A percentile compares a stretch with the other conserved stretches of the same genome.
phyloP scores from a whole-genome alignment of 2,329 filamentous ascomycete genomes.

The Pyricularia grisea region DNA sequence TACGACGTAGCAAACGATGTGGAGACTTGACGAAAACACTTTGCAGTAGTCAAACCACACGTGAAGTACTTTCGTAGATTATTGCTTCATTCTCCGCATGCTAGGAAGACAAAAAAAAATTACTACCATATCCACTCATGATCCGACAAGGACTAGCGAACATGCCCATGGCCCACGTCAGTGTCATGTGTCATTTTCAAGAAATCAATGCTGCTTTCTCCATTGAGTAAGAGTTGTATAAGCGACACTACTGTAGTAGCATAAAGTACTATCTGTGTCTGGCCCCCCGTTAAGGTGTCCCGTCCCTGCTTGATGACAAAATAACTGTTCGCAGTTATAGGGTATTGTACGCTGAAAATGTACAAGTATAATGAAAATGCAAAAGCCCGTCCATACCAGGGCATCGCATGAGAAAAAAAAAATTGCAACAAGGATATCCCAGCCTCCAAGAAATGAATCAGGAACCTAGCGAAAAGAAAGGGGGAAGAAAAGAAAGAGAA shows the following conservation, averaged over 20 bases:
- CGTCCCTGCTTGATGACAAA: not conserved
- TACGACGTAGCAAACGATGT: not conserved
- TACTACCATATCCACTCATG: not conserved
- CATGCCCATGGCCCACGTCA: not conserved
- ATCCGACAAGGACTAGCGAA: not conserved
- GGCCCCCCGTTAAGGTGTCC: not conserved
- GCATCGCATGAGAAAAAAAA: not conserved
- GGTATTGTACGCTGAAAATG: not conserved
- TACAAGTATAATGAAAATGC: not conserved
- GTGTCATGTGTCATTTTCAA: not conserved
- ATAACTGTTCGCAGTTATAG: not conserved
- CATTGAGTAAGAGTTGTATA: not conserved
- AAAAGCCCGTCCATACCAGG: not conserved
- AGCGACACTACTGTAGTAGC: not conserved
- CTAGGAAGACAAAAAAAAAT: too few species aligned
- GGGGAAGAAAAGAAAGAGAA: not conserved
- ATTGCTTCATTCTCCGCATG: too few species aligned
- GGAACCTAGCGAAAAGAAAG: not conserved
- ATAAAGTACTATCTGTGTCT: too few species aligned
- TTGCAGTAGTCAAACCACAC: too few species aligned
- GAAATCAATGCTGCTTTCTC: not conserved
- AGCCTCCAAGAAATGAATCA: not conserved
- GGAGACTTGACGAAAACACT: not conserved
- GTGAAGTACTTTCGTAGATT: too few species aligned
- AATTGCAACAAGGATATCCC: not conserved